phyloP scores from a whole-genome alignment of 768 basidiomycete species.

The Suillus fuscotomentosus region DNA sequence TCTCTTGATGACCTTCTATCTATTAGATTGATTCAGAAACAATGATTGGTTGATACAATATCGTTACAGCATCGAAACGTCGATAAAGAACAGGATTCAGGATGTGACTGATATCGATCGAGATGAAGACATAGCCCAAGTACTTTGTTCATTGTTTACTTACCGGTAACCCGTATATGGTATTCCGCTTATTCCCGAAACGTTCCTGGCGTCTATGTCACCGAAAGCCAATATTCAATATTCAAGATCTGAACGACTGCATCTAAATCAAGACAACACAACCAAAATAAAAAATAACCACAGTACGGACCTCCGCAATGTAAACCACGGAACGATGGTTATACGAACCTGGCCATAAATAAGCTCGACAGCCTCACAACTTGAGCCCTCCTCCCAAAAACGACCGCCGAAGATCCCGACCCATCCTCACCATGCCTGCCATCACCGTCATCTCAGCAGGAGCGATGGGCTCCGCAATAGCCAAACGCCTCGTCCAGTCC shows the following conservation, averaged over 20 bases:
- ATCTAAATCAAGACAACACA: neutral
- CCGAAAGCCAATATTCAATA: no score
- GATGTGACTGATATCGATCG: no score
- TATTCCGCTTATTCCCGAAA: no score
- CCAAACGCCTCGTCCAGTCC: slow-evolving; percentile 37
- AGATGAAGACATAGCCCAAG: no score
- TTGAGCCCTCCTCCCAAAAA: neutral
- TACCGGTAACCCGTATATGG: no score
- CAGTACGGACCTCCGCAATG: neutral
- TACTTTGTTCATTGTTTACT: no score
- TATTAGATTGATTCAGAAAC: no score
- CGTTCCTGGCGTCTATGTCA: no score
- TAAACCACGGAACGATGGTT: neutral
- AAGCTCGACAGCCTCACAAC: neutral
- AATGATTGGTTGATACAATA: no score
- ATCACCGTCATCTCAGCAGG: slow-evolving; percentile 53
- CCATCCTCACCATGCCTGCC: slow-evolving; percentile 12
- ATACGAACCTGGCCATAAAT: neutral
- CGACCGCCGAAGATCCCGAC: neutral
- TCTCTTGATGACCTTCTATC: no score
- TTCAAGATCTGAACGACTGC: neutral
- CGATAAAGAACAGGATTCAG: no score
- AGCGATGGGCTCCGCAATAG: slow-evolving; percentile 59
- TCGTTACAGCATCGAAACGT: no score
- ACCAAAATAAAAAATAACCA: neutral